A percentile compares a stretch with the other conserved stretches of the same genome.
These are phyloP conservation scores for Citrullus colocynthis DNA, from an alignment of 306 rosid species.

Conservation along the genomic window DNA sequence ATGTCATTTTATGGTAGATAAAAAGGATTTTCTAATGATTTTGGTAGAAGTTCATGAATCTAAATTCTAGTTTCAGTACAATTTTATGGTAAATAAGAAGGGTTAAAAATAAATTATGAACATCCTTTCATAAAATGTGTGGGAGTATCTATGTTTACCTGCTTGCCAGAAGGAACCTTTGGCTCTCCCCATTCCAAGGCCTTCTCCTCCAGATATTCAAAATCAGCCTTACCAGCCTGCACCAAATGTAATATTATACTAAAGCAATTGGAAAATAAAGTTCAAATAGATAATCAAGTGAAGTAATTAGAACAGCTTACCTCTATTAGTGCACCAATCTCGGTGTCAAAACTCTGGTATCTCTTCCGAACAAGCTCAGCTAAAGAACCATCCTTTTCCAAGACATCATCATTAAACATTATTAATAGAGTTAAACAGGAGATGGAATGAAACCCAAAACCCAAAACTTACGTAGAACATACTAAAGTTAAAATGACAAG, in stretches of 20 bases:
- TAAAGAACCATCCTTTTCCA: slow-evolving; percentile 68
- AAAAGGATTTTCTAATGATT: not conserved
- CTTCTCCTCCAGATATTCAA: slow-evolving; percentile 77
- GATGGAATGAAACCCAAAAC: not conserved
- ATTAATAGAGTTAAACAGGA: slow-evolving; percentile 3
- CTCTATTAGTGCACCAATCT: slow-evolving; percentile 70
- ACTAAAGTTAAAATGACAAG: not conserved
- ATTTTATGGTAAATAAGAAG: no score
- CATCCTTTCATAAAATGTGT: not conserved
- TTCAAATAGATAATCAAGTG: not conserved
- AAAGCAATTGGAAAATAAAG: not conserved
- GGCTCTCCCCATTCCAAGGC: slow-evolving; percentile 85
- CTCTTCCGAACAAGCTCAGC: slow-evolving; percentile 71
- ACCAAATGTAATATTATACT: slow-evolving; percentile 6
- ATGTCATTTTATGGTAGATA: not conserved
- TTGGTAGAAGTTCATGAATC: no score
- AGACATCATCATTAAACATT: slow-evolving; percentile 7
- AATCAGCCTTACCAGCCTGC: slow-evolving; percentile 90
- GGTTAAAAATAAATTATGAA: not conserved
- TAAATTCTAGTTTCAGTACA: not conserved
- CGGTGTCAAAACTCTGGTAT: slow-evolving; percentile 69
- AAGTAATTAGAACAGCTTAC: slow-evolving; percentile 19
- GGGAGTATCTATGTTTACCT: slow-evolving; percentile 31
- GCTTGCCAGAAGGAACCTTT: slow-evolving; percentile 80
- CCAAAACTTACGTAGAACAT: not conserved